These are phyloP conservation scores for Aspergillus fijiensis DNA, from an alignment of 2,329 filamentous ascomycete species.

Conservation along the genomic window DNA sequence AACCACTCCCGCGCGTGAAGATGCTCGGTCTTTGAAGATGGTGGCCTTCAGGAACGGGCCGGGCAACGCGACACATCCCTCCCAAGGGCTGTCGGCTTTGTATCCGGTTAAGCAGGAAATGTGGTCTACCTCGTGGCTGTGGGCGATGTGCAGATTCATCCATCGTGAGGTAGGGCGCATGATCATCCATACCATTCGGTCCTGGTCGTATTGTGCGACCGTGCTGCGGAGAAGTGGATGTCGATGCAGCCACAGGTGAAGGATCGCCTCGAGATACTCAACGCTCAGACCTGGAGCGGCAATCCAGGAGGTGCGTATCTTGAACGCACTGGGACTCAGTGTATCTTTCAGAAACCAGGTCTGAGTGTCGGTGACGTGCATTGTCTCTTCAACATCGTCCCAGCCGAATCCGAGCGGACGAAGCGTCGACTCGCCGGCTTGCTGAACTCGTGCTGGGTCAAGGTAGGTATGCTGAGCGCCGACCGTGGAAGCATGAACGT, in stretches of 20 bases:
- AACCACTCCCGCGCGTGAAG: not conserved
- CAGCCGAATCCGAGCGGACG: not conserved
- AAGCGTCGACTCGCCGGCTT: not conserved
- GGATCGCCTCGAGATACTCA: not conserved
- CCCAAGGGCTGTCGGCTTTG: not conserved
- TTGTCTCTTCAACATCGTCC: not conserved
- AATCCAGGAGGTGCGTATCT: not conserved
- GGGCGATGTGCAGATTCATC: not conserved
- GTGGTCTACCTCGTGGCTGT: not conserved
- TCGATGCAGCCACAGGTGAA: not conserved
- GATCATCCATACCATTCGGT: not conserved
- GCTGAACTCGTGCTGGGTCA: not conserved
- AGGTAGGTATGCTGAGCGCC: not conserved
- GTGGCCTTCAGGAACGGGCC: conserved; percentile 4
- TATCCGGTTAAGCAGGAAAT: not conserved
- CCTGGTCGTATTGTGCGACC: not conserved
- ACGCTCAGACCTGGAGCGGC: not conserved
- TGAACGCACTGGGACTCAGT: not conserved
- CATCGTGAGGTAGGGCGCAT: not conserved
- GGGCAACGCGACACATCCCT: not conserved
- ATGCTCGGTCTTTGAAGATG: not conserved
- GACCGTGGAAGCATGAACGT: not conserved
- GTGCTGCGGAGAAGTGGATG: conserved; percentile 3
- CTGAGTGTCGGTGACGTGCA: not conserved
- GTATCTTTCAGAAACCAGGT: not conserved